Evolutionary conservation across 2,329 filamentous ascomycete species (phyloP).

Genomic region (Neoscytalidium dimidiatum): DNA sequence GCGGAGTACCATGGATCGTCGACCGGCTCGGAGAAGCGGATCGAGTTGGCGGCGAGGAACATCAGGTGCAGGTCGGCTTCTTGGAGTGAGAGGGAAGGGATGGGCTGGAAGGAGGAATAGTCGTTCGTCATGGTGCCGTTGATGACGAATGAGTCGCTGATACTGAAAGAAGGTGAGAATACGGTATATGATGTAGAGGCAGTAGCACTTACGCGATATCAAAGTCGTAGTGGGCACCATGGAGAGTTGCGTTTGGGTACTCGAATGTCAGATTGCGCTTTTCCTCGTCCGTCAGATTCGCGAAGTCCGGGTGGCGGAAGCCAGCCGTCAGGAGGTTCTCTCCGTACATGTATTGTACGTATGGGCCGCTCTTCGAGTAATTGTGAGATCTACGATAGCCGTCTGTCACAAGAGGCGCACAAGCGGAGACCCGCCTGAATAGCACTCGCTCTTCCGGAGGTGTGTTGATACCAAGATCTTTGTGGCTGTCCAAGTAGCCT

Average conservation of each 20-base stretch:
- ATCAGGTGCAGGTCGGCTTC: conserved; percentile 8
- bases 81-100: background rate
- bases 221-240: background rate
- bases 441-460: conserved; percentile 21
- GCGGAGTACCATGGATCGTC: background rate
- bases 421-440: conserved; percentile 9
- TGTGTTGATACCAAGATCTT: conserved; percentile 27
- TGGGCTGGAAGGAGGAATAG: background rate
- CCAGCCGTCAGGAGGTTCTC: background rate
- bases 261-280: background rate
- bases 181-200: background rate
- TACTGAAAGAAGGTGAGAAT: background rate
- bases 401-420: conserved; percentile 21
- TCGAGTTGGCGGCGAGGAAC: conserved; percentile 30
- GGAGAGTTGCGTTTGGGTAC: background rate
- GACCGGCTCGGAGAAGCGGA: conserved; percentile 25
- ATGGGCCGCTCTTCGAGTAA: background rate
- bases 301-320: no score
- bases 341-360: background rate
- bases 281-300: background rate
- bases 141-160: background rate
- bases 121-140: background rate
- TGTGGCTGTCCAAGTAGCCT: conserved; percentile 25
- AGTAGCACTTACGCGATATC: background rate
- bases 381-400: background rate